Base-by-base conservation (phyloP, 768 basidiomycete species). In the Boletus sp. region DNA sequence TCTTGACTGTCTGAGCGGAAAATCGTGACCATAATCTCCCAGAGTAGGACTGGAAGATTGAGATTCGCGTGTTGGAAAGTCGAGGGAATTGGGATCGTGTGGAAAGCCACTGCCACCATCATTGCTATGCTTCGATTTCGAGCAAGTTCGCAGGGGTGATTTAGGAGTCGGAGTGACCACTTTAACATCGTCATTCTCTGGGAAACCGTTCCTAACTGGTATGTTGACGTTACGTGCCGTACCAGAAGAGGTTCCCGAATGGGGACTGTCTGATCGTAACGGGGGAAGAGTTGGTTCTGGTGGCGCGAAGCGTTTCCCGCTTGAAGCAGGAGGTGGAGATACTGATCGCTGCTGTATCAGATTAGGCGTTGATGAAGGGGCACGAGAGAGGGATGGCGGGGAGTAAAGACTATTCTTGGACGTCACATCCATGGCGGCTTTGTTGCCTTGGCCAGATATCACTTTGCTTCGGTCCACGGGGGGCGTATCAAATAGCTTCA, bases 311-410 rank as follows among this genome's bases (percentile, higher is more conserved):
- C 79, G 72, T 65, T 79, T 83, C 56, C 78, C 70, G 17, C 64
- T 64, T 7, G 70, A 68, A 29, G 61, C 64, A 10, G 70, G 72
- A 18, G 57, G 58, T 15, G 79, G 76, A 33, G 78, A 77, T 17
- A 73, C 64, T 3, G 80, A 73, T 40, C 74, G 68, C 24, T 75
- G 74, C 44, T 68, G 64, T 51, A 52, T 56, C 48, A 88, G 71
- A 69, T 89, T 84, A 12, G 87, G 86, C 1, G 87, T 84, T 3
- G 87, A 88, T 17, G 83, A 78, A 28, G 81, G 77, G 0, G 80
- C 81, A 44, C 77, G 75, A 18, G 80, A 77, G 10, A 73, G 56
- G 30, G 63, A 52, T 47, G 44, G 47, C 9, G 58, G 67, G 36
- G 47, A 65, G 48, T 76, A 73, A 53, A 74, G 72, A 32, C 74